These are phyloP conservation scores for Talaromyces sp. DNA, from an alignment of 2,329 filamentous ascomycete genomes.

Conservation along the genomic window DNA sequence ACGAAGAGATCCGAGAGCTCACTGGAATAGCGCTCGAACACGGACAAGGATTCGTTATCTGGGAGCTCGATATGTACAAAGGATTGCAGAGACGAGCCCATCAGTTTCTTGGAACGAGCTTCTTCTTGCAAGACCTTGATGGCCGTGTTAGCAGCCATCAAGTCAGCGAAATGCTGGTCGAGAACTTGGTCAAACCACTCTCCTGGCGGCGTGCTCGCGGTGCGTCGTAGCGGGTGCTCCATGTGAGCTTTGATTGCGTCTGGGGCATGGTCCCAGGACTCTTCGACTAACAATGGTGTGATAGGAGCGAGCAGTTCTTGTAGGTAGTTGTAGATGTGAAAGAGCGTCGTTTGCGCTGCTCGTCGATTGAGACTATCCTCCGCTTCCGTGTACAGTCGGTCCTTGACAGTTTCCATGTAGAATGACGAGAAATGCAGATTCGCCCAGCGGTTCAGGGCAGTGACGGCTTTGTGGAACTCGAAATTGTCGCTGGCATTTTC, in stretches of 20 bases:
- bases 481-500: conserved; percentile 61
- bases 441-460: conserved; percentile 73
- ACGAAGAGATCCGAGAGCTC: conserved; percentile 65
- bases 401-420: conserved; percentile 90
- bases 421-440: conserved; percentile 81
- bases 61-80: conserved; percentile 50
- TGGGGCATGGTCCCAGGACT: conserved; percentile 77
- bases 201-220: conserved; percentile 22
- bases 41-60: conserved; percentile 13
- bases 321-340: conserved; percentile 64
- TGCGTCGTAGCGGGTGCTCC: conserved; percentile 41
- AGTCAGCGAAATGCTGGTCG: conserved; percentile 35
- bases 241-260: conserved; percentile 52
- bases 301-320: conserved; percentile 76
- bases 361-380: conserved; percentile 57
- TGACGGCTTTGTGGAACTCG: conserved; percentile 77
- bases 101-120: conserved; percentile 63
- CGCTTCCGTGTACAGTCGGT: conserved; percentile 80
- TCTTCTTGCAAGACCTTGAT: conserved; percentile 73
- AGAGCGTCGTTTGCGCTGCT: conserved; percentile 53
- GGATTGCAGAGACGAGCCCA: conserved; percentile 78
- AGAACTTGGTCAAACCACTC: conserved; percentile 45
- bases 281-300: conserved; percentile 77
- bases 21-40: conserved; percentile 25
- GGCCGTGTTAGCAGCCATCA: conserved; percentile 53